Percentiles rank a stretch among this genome's conserved stretches.
Evolutionary conservation across 202 grass and related monocot genomes (phyloP).

Genomic region (Digitaria exilis): DNA sequence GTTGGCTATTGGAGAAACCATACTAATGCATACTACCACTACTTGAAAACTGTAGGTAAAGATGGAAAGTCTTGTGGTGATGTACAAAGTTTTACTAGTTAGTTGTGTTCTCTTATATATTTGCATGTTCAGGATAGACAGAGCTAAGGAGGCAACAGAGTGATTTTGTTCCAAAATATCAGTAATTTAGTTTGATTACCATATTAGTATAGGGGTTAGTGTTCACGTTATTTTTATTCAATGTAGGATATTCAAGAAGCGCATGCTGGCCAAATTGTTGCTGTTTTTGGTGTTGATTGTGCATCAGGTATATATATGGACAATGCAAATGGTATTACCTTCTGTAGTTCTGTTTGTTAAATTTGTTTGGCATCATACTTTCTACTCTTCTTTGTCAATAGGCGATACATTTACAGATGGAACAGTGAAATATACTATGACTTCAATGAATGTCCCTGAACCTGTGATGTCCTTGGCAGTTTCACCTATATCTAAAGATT

Average conservation of each 20-base stretch:
- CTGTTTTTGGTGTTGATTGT: conserved; percentile 98
- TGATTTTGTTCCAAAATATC: background rate
- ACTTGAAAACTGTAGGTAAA: too few species aligned
- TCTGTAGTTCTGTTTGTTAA: conserved; percentile 7
- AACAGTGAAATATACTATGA: conserved; percentile 97
- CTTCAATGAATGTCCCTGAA: conserved; percentile 99
- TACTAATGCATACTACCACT: too few species aligned
- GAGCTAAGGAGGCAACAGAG: background rate
- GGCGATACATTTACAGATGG: conserved; percentile 99
- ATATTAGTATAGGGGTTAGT: conserved; percentile 3
- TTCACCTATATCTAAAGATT: conserved; percentile 96
- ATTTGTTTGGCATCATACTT: conserved; percentile 27
- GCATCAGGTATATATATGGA: conserved; percentile 61
- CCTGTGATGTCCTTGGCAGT: conserved; percentile 99
- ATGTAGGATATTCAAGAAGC: conserved; percentile 98
- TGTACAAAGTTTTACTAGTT: background rate
- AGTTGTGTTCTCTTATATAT: background rate
- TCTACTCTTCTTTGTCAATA: conserved; percentile 45
- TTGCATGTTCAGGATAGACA: background rate
- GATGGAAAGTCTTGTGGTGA: too few species aligned
- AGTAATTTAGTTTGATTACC: background rate
- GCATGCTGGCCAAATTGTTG: conserved; percentile 97
- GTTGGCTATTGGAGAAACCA: too few species aligned
- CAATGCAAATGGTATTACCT: conserved; percentile 2
- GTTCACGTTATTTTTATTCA: conserved; percentile 29